Percentiles rank a stretch among this genome's conserved stretches.
These are phyloP conservation scores for Spongispora temasekensis DNA, from an alignment of 1,284 basidiomycete species.

Conservation along the genomic window DNA sequence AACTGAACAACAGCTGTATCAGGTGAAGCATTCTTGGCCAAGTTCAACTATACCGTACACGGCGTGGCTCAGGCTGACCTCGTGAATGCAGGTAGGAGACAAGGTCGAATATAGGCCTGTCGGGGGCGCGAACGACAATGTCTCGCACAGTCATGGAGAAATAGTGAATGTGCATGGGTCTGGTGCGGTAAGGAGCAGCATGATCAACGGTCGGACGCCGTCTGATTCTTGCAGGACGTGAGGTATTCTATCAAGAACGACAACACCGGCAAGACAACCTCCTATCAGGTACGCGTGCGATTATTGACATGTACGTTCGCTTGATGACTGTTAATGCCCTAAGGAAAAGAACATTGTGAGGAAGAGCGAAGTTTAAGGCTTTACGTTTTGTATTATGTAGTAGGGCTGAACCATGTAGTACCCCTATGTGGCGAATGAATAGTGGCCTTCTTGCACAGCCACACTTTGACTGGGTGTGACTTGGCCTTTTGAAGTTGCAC, in stretches of 20 bases:
- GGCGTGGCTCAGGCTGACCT: too few species aligned
- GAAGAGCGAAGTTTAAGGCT: conserved; percentile 18
- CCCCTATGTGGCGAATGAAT: too few species aligned
- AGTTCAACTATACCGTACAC: too few species aligned
- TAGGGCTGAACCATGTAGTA: too few species aligned
- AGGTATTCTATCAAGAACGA: conserved; percentile 45
- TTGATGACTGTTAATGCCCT: neutral
- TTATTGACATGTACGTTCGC: neutral
- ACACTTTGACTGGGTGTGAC: too few species aligned
- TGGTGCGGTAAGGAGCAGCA: conserved; percentile 28
- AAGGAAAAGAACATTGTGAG: conserved; percentile 45
- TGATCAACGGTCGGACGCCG: neutral
- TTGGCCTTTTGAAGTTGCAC: too few species aligned
- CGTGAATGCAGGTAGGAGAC: conserved; percentile 37
- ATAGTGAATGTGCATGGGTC: conserved; percentile 36
- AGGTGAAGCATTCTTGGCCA: conserved; percentile 12
- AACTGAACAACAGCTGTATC: conserved; percentile 20
- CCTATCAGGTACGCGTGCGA: conserved; percentile 38
- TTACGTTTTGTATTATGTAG: neutral
- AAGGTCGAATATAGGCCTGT: conserved; percentile 47
- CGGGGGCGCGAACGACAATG: conserved; percentile 41
- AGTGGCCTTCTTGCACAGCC: too few species aligned
- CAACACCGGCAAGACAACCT: conserved; percentile 44
- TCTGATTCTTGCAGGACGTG: conserved; percentile 25
- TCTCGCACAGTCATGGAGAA: conserved; percentile 40